phyloP scores from a whole-genome alignment of 441 rosid genomes.

The Flueggea neowawraea region DNA sequence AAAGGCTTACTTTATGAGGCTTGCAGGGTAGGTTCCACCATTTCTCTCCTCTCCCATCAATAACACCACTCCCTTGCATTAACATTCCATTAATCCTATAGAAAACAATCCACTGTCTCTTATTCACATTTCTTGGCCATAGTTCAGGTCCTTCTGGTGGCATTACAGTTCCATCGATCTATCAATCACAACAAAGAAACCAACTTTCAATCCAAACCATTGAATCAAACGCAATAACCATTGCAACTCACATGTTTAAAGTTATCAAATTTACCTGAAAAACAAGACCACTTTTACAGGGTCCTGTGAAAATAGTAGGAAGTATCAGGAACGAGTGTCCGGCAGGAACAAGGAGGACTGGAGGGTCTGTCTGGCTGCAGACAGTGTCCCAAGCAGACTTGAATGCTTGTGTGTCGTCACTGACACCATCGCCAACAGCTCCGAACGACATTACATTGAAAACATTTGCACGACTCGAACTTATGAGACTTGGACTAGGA shows the following conservation, averaged over 20 bases:
- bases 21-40: too few species aligned
- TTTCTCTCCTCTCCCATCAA: too few species aligned
- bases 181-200: neutral
- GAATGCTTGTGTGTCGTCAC: constrained; percentile 42
- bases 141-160: constrained; percentile 50
- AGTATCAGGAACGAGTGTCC: constrained; percentile 33
- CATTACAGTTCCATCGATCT: constrained; percentile 61
- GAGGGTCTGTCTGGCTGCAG: constrained; percentile 12
- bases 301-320: constrained; percentile 43
- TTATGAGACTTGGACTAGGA: neutral
- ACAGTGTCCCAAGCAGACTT: constrained; percentile 50
- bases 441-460: constrained; percentile 36
- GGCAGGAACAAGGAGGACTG: constrained; percentile 29
- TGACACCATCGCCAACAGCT: constrained; percentile 35
- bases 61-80: too few species aligned
- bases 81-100: too few species aligned
- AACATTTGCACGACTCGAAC: neutral
- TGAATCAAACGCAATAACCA: neutral
- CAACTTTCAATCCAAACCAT: neutral
- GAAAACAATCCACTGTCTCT: constrained; percentile 11
- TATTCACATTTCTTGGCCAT: constrained; percentile 25
- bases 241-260: neutral
- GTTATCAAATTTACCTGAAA: constrained; percentile 30
- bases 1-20: too few species aligned
- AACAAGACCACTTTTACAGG: constrained; percentile 29